Base-by-base conservation (phyloP, 768 basidiomycete species). In the Leucosporidium creatinivorum region DNA sequence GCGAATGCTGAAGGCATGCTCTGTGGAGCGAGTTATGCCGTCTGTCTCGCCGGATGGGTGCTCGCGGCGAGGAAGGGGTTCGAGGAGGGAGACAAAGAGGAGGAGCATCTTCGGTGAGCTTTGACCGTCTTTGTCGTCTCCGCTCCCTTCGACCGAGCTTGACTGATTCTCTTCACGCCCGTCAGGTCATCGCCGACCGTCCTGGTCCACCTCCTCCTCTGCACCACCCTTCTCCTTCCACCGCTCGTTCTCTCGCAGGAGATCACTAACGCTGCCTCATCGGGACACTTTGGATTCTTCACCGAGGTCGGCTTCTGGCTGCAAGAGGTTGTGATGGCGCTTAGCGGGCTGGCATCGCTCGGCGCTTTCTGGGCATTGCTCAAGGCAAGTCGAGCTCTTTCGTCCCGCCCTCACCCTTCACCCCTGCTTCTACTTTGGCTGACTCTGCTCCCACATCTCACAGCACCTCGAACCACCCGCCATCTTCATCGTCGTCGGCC, bases 221-320 rank as follows among this genome's bases (percentile, higher is more conserved):
- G 50, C 2, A 6, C 30, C 26, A 6, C 39, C 4, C 50, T 60
- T 26, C 64, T 65, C 51, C 19, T 36, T 4, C 51, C 50, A 15
- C 64, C 64, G 25, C 23, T 58, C 2, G 13, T 60, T 19, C 28
- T 60, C 50, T 66, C 65, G 5, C 4, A 26, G 28, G 65, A 66
- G 52, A 18, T 66, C 18, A 18, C 21, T 19, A 19, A 6, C 23
- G 54, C 60, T 28, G 52, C n/a, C 8, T 26, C 30, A 4, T 61
- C 52, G 18, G 52, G 59, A 1, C 65, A 66, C 54, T n/a, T 55
- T 30, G 47, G 44, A 15, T 66, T 66, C 59, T 61, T 66, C 59
- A 56, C 58, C 52, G 52, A 55, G 39, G 26, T n/a, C 2, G 58
- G 65, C 19, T 66, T 66, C 54, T 61, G 59, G 54, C 21, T 25